A percentile compares a stretch with the other conserved stretches of the same genome.
These are phyloP conservation scores for Pachysandra terminalis DNA, from an alignment of 164 flowering plant genomes.

Conservation along the genomic window DNA sequence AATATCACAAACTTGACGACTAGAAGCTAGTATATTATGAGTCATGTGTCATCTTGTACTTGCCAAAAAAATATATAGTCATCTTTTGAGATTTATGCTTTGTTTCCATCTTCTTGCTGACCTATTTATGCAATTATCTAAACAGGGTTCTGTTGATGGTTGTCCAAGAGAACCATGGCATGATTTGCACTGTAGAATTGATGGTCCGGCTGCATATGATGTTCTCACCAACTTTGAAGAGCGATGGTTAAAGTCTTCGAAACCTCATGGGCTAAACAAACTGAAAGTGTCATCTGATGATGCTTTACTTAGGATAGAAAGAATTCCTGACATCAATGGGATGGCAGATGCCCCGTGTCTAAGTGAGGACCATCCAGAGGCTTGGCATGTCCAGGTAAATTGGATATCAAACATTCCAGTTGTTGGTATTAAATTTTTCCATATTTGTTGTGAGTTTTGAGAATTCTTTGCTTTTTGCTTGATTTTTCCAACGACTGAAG, in stretches of 20 bases:
- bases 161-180: constrained; percentile 99
- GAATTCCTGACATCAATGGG: constrained; percentile 76
- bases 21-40: too few relatives aligned
- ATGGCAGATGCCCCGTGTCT: constrained; percentile 38
- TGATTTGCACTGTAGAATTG: constrained; percentile 82
- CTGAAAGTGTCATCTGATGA: constrained; percentile 72
- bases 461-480: not conserved
- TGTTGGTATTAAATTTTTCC: not conserved
- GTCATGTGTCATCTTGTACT: too few relatives aligned
- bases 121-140: too few relatives aligned
- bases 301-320: constrained; percentile 69
- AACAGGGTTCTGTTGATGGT: constrained; percentile 57
- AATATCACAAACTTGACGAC: too few relatives aligned
- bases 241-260: constrained; percentile 80
- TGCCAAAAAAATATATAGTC: too few relatives aligned
- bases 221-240: constrained; percentile 88
- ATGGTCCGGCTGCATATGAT: constrained; percentile 98
- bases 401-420: not conserved
- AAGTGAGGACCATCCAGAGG: constrained; percentile 68
- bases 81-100: too few relatives aligned
- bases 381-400: constrained; percentile 93
- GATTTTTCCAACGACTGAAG: constrained; percentile 30
- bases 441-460: not conserved
- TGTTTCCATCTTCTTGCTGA: not conserved
- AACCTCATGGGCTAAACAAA: constrained; percentile 68